Evolutionary conservation across 106 monocot genomes (phyloP).

Genomic region (Dendrobium catenatum): DNA sequence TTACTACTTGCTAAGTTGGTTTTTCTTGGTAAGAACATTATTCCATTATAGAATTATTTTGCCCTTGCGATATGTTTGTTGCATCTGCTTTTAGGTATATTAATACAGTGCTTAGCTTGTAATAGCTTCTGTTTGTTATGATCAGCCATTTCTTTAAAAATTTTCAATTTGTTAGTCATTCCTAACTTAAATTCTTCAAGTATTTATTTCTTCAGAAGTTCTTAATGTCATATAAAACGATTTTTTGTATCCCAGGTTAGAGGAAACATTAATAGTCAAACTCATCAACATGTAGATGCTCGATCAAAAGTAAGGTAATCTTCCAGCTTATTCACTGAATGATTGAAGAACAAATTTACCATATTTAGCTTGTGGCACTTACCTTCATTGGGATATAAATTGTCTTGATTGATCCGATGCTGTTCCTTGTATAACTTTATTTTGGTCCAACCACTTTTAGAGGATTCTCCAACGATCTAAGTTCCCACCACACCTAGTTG

Average conservation of each 20-base stretch:
- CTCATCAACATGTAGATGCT: constrained; percentile 92
- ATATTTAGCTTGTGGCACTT: not conserved
- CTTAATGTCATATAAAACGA: not conserved
- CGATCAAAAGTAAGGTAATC: constrained; percentile 79
- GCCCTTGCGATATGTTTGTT: no score
- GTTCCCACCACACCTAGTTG: not conserved
- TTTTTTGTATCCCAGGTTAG: constrained; percentile 54
- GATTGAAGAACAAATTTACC: not conserved
- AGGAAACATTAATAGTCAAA: constrained; percentile 65
- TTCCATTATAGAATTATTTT: no score
- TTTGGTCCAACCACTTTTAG: not conserved
- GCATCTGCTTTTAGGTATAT: no score
- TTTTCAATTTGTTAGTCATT: not conserved
- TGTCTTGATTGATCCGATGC: not conserved
- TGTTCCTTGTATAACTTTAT: not conserved
- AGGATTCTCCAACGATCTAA: not conserved
- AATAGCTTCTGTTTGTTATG: not conserved
- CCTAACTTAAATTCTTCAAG: no score
- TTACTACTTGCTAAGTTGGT: no score
- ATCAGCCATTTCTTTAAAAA: not conserved
- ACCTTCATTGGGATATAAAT: not conserved
- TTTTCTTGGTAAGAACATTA: no score
- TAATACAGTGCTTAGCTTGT: not conserved
- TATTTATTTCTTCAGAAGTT: not conserved
- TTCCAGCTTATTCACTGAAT: not conserved